Conservation (phyloP, 2,329 filamentous ascomycete genomes). For the Kalaharituber pfeilii region DNA sequence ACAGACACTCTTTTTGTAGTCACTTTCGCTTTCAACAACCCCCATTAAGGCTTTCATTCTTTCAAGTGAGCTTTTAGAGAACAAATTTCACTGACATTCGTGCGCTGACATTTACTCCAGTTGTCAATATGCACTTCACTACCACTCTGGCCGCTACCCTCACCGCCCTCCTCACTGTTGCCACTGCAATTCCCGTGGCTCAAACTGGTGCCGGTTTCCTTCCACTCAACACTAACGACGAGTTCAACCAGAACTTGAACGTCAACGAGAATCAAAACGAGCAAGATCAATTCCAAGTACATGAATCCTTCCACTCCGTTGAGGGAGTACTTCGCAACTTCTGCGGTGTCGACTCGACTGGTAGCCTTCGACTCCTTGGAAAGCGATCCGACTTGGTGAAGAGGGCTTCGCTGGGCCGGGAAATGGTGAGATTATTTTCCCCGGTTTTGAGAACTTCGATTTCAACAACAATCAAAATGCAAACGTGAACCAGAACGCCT, state of each 20-base stretch:
- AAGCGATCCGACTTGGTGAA: not conserved
- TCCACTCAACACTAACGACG: not conserved
- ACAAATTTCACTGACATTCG: not conserved
- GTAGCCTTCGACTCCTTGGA: not conserved
- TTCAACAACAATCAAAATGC: slow-evolving; percentile 1
- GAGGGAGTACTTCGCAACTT: not conserved
- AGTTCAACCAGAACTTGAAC: not conserved
- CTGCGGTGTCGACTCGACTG: not conserved
- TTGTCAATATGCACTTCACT: not conserved
- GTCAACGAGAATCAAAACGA: not conserved
- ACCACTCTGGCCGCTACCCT: not conserved
- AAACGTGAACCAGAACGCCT: not conserved
- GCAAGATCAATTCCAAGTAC: not conserved
- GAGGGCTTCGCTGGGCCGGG: not conserved
- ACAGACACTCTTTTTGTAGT: not conserved
- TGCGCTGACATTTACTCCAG: not conserved
- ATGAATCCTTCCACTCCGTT: not conserved
- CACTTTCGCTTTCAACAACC: not conserved
- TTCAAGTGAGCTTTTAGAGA: not conserved
- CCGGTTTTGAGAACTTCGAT: not conserved
- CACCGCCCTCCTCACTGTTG: not conserved
- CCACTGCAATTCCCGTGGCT: not conserved
- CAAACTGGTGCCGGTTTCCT: not conserved
- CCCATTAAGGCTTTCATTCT: not conserved
- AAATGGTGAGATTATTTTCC: not conserved